Evolutionary conservation across 2,329 filamentous ascomycete species (phyloP), one percentile per base, ranked within the genome.

Genomic region (Diplodia sapinea): DNA sequence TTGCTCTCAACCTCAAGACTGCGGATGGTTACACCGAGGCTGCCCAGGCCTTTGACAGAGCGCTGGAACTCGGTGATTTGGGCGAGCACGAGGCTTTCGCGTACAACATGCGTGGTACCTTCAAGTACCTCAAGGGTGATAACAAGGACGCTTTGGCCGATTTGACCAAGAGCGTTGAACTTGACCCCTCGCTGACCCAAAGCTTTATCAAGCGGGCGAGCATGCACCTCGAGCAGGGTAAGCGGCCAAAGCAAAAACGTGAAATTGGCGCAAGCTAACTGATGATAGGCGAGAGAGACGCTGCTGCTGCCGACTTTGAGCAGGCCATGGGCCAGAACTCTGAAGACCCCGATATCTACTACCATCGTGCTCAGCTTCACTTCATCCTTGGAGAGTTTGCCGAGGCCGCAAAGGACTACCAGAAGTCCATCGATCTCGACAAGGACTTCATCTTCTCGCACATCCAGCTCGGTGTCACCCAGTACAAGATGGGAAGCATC

Each of bases 401-500:
- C 67, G 92, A 96, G 73, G 95, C 95, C 4, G 94, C 95, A 69
- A 97, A 96, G 83, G 95, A 99, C 82, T 99, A 99, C 83, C 95
- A 99, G 80, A 97, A 96, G 83, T 98, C 95, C 2, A 99, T 99
- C 75, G 95, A 99, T 74, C 87, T 99, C 36, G 95, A 99, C 84
- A 87, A 89, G 73, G 89, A 92, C 73, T 99, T 99, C 81, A 99
- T 99, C 83, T 99, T 97, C 87, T 98, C 94, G 8, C 95, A 99
- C 83, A 99, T 99, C 76, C 95, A 99, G 82, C 91, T 99, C 52
- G 95, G 95, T 79, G 95, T 99, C 64, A 99, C 95, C 61, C 95
- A 99, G 82, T 99, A 99, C 86, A 99, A 99, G 89, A 96, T 98
- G 91, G 95, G 95, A 73, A 97, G 93, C 36, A 91, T 99, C 68